Evolutionary conservation across 768 basidiomycete species (phyloP), one percentile per base, ranked within the genome.

Genomic region (Suillus subluteus): DNA sequence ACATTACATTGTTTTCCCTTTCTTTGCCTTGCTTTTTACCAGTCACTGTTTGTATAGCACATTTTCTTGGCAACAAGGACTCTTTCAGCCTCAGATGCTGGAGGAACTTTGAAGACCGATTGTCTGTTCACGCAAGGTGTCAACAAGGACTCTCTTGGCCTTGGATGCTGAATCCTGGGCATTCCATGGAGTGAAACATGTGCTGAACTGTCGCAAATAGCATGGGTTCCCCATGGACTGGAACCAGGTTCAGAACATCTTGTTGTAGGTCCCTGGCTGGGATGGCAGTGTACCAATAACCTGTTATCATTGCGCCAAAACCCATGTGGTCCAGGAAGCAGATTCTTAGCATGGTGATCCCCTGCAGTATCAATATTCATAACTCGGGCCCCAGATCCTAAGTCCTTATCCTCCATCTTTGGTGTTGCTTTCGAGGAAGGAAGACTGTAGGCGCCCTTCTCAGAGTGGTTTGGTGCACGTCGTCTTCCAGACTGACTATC

Each of bases 181-280:
- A 90, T 99, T 46, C 98, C 98, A 32, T 98, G 99, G 76, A 96
- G 94, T 66, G 98, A 99, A 78, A 99, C 98, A 41, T 88, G 98
- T 64, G 97, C 98, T 0, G 98, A 99, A 77, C 84, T 99, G n/a
- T 93, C 91, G 73, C 95, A 99, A 78, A 96, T 99, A 70, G 96
- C 96, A 61, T 99, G 97, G 96, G 98, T 99, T 23, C 95, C 98
- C 4, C 89, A 96, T 98, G 75, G 98, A 99, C 70, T 98, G 95
- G 95, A 90, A 88, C 65, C 89, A 91, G 50, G 96, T 99, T 13
- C 97, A 99, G 75, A 98, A 99, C 72, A 97, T 99, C 76, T 85
- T 99, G 18, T 88, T 99, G 2, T 99, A 98, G 98, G 88, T 98
- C 1, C 96, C 96, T 0, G 94, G 95, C 21, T 99, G 98, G 98